Evolutionary conservation across 768 basidiomycete genomes (phyloP).

Genomic region (Phlegmacium glaucopus): DNA sequence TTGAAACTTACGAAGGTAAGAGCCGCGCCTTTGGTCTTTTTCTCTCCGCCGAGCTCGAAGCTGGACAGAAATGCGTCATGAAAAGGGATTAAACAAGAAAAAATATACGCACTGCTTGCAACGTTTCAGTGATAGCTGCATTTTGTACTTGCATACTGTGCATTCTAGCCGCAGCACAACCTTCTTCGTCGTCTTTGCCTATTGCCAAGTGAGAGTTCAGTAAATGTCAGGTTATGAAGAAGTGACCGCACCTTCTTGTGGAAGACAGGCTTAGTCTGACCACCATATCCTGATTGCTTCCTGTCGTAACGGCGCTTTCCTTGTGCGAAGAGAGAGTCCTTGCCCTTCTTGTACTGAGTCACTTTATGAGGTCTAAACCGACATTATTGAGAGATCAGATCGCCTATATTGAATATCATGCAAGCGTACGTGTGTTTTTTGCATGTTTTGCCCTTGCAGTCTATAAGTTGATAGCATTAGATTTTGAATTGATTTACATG

Average conservation of each 20-base stretch:
- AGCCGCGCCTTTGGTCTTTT: constrained; percentile 98
- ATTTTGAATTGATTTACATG: constrained; percentile 19
- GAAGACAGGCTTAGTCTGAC: constrained; percentile 99
- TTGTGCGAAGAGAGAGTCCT: constrained; percentile 96
- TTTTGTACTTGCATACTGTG: constrained; percentile 98
- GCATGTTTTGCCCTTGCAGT: constrained; percentile 96
- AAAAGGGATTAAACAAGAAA: background rate
- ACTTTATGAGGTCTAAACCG: constrained; percentile 89
- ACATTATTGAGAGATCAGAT: constrained; percentile 10
- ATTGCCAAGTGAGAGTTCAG: constrained; percentile 4
- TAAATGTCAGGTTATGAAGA: background rate
- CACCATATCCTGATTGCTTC: constrained; percentile 98
- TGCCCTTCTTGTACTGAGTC: constrained; percentile 99
- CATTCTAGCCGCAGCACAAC: constrained; percentile 97
- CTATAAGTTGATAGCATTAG: constrained; percentile 33
- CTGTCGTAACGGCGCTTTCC: constrained; percentile 99
- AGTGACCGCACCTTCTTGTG: constrained; percentile 89
- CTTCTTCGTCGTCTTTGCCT: constrained; percentile 99
- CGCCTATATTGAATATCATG: constrained; percentile 1
- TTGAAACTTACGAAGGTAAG: constrained; percentile 78
- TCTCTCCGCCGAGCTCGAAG: constrained; percentile 99
- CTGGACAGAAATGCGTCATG: constrained; percentile 33
- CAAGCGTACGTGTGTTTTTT: constrained; percentile 89
- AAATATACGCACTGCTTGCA: constrained; percentile 89
- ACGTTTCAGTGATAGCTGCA: constrained; percentile 93